Base-by-base conservation (phyloP, 2,329 filamentous ascomycete species). In the Mycogone perniciosa region DNA sequence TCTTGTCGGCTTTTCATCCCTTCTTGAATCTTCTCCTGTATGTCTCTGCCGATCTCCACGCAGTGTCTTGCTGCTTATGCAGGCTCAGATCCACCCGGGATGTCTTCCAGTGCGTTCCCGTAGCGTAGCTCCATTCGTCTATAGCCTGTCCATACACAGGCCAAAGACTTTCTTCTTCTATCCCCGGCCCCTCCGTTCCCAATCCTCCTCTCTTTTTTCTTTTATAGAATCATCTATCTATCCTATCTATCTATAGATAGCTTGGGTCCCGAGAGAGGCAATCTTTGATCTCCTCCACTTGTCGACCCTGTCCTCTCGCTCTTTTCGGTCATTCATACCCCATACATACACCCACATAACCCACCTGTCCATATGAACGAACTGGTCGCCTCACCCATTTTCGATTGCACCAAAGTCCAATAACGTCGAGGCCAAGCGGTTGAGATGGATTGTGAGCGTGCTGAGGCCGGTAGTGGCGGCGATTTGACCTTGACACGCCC, bases 381-480 rank as follows among this genome's bases (percentile, higher is more conserved):
- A 48, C 48, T 44, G 51, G 54, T 29, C 42, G 44, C 54, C 40
- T 40, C 20, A 20, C 20, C 2, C 3, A 20, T 20, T 26, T 51
- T 41, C 35, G 33, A 31, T 30, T 39, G 10, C 20, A 33, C 30
- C 11, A 6, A 51, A 38, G 35, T n/a, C n/a, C 20, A 38, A 43
- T 42, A 13, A 29, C 37, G 34, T 26, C 26, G 43, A 39, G 38
- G 10, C 29, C 37, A 29, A 26, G 50, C 34, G 10, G 48, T 51
- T 40, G 31, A 41, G 7, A 56, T 56, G 52, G 50, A 52, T 40
- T 46, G 30, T 11, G 40, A 45, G 13, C 44, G 48, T 11, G 35
- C 42, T 31, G 52, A 43, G 37, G 33, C 34, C 5, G n/a, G 9
- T 13, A 9, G 40, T 37, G 33, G 20, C 20, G 20, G 20, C 20